Evolutionary conservation across 441 rosid genomes (phyloP).

Genomic region (Arabidopsis lyrata): DNA sequence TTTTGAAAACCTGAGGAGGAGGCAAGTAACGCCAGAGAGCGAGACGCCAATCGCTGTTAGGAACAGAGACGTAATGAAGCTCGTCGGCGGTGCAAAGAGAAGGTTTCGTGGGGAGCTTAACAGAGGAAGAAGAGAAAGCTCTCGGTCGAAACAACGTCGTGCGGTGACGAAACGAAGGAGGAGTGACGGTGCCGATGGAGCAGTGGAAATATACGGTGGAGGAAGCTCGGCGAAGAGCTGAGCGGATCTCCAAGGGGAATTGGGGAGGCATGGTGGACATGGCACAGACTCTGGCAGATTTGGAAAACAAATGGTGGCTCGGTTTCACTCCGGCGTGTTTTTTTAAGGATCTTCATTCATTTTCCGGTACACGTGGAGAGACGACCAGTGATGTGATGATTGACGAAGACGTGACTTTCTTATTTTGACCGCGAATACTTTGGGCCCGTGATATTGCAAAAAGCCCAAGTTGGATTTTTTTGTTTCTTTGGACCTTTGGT

Average conservation of each 20-base stretch:
- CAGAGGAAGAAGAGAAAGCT: slow-evolving; percentile 63
- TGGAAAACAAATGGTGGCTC: slow-evolving; percentile 4
- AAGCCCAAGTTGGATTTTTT: background rate
- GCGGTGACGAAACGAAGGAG: slow-evolving; percentile 28
- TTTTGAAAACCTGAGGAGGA: slow-evolving; percentile 61
- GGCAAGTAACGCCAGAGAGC: slow-evolving; percentile 97
- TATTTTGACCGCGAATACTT: slow-evolving; percentile 20
- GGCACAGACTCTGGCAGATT: slow-evolving; percentile 5
- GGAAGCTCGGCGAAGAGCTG: slow-evolving; percentile 55
- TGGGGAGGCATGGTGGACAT: slow-evolving; percentile 47
- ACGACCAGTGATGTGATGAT: slow-evolving; percentile 26
- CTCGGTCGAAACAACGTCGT: slow-evolving; percentile 45
- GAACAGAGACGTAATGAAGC: slow-evolving; percentile 78
- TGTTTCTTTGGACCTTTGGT: slow-evolving; percentile 6
- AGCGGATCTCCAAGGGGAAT: slow-evolving; percentile 61
- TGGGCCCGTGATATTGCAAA: slow-evolving; percentile 11
- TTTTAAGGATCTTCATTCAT: slow-evolving; percentile 13
- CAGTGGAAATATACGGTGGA: slow-evolving; percentile 49
- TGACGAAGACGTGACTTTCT: slow-evolving; percentile 18
- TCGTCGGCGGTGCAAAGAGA: slow-evolving; percentile 86
- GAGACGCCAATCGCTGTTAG: slow-evolving; percentile 85
- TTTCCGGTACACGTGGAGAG: slow-evolving; percentile 43
- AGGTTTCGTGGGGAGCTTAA: slow-evolving; percentile 64
- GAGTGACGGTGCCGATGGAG: slow-evolving; percentile 38
- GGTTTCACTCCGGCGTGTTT: slow-evolving; percentile 4